phyloP scores from a whole-genome alignment of 306 rosid genomes.

The Datisca glomerata region DNA sequence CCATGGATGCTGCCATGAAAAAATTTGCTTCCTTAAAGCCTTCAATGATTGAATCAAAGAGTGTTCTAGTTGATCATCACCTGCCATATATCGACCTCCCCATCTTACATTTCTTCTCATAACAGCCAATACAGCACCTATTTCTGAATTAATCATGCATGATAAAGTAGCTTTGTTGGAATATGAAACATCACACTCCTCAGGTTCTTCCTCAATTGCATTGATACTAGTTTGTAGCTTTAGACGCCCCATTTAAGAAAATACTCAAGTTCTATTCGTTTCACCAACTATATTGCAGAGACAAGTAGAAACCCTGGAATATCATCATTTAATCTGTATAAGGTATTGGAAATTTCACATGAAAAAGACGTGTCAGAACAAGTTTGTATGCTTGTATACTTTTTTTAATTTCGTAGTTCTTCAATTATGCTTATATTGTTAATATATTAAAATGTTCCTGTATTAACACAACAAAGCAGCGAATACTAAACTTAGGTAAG shows the following conservation, averaged over 20 bases:
- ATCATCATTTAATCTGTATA: too few relatives aligned
- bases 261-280: too few relatives aligned
- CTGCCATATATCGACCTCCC: conserved; percentile 83
- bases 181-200: conserved; percentile 48
- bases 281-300: too few relatives aligned
- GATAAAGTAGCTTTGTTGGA: conserved; percentile 64
- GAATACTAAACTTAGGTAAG: too few relatives aligned
- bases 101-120: conserved; percentile 97
- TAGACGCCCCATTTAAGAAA: background rate
- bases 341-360: too few relatives aligned
- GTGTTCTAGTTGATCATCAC: conserved; percentile 98
- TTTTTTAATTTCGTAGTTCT: too few relatives aligned
- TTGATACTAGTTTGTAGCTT: background rate
- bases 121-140: conserved; percentile 88
- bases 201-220: conserved; percentile 71
- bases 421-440: too few relatives aligned
- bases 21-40: conserved; percentile 68
- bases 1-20: conserved; percentile 93
- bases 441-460: too few relatives aligned
- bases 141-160: conserved; percentile 90
- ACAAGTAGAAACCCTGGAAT: background rate
- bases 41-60: conserved; percentile 79
- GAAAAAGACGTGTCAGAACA: too few relatives aligned
- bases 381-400: too few relatives aligned
- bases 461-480: too few relatives aligned